These are phyloP conservation scores for Ulota crispa DNA, from an alignment of 225 moss, liverwort and hornwort genomes.

Conservation along the genomic window DNA sequence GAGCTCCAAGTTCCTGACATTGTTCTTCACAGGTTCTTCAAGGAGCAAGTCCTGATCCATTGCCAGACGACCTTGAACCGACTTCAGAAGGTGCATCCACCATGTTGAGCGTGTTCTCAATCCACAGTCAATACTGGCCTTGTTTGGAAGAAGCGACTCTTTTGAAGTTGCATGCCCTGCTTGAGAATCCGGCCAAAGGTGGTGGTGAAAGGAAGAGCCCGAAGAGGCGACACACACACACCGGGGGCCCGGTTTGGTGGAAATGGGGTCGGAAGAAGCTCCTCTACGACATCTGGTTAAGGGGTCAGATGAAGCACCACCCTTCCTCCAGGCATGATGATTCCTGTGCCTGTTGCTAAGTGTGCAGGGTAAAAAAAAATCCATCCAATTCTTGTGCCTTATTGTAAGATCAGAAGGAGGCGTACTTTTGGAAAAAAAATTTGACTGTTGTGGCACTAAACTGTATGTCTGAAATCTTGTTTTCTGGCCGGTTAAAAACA, in stretches of 20 bases:
- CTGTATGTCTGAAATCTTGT: conserved; percentile 13
- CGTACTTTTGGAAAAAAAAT: background rate
- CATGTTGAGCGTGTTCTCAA: conserved; percentile 71
- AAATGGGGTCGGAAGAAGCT: conserved; percentile 64
- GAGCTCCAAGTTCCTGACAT: conserved; percentile 17
- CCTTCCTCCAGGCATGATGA: conserved; percentile 44
- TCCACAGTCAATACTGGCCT: conserved; percentile 74
- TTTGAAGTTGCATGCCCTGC: conserved; percentile 45
- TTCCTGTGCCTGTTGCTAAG: conserved; percentile 48
- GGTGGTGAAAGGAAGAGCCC: conserved; percentile 44
- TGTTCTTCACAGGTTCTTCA: conserved; percentile 66
- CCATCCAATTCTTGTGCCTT: conserved; percentile 1
- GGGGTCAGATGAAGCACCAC: conserved; percentile 55
- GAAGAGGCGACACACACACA: conserved; percentile 52
- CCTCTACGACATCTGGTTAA: conserved; percentile 56
- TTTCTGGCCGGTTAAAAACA: conserved; percentile 20
- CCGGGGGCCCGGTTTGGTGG: conserved; percentile 66
- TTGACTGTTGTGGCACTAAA: conserved; percentile 5
- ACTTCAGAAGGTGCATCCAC: conserved; percentile 68
- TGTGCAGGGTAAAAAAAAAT: background rate
- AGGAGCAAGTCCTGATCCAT: conserved; percentile 63
- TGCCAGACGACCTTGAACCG: conserved; percentile 63
- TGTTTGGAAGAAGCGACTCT: conserved; percentile 64
- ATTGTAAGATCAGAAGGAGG: conserved; percentile 12
- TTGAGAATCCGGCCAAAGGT: conserved; percentile 40